phyloP scores from a whole-genome alignment of 441 rosid genomes.

The Syzygium syzygioides region DNA sequence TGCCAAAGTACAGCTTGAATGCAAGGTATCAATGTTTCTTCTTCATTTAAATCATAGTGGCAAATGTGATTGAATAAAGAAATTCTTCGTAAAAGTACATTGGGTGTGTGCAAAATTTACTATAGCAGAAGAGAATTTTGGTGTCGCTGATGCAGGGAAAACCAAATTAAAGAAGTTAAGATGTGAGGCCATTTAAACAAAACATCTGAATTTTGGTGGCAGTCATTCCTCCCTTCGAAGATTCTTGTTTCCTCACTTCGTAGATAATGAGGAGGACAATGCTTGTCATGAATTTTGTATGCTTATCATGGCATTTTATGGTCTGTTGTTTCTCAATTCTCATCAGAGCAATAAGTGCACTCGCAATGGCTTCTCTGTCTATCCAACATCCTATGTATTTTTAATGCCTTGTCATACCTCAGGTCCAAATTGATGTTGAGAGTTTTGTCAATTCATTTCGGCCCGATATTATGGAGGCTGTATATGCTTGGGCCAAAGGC shows the following conservation, averaged over 20 bases:
- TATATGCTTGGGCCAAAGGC: slow-evolving; percentile 93
- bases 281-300: background rate
- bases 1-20: slow-evolving; percentile 86
- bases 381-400: background rate
- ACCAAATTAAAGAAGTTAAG: background rate
- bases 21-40: slow-evolving; percentile 52
- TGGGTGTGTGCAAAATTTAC: background rate
- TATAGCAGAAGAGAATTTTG: background rate
- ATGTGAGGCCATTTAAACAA: background rate
- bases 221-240: no score
- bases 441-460: slow-evolving; percentile 77
- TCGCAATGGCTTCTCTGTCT: background rate
- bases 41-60: background rate
- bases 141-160: background rate
- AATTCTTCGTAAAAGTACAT: background rate
- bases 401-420: slow-evolving; percentile 2
- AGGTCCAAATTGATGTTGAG: slow-evolving; percentile 92
- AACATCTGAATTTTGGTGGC: background rate
- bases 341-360: background rate
- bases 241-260: background rate
- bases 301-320: background rate
- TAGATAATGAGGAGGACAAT: background rate
- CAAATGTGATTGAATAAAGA: background rate
- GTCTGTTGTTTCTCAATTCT: background rate
- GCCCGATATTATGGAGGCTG: slow-evolving; percentile 93